A percentile compares a stretch with the other conserved stretches of the same genome.
phyloP scores from a whole-genome alignment of 2,329 filamentous ascomycete genomes.

The Whalleya microplaca region DNA sequence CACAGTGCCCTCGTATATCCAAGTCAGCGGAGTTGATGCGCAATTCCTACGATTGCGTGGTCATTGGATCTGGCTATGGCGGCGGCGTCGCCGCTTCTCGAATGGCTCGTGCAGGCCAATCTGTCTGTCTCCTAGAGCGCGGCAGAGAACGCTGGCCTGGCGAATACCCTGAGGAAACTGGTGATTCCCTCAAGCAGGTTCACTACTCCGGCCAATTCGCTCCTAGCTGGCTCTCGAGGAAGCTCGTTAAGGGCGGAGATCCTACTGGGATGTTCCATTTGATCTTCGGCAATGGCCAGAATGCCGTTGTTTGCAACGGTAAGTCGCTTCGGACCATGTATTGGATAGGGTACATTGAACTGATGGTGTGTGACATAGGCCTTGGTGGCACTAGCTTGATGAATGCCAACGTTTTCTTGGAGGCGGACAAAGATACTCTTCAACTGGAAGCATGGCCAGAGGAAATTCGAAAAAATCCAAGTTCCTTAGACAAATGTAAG shows the following conservation, averaged over 20 bases:
- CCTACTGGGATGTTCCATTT: conserved; percentile 67
- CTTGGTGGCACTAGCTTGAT: conserved; percentile 69
- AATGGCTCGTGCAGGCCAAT: conserved; percentile 63
- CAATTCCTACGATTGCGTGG: conserved; percentile 64
- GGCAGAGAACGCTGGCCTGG: conserved; percentile 69
- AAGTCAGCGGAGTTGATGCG: conserved; percentile 61
- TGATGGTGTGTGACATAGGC: conserved; percentile 40
- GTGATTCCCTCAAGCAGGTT: conserved; percentile 54
- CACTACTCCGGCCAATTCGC: conserved; percentile 60
- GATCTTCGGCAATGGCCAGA: conserved; percentile 65
- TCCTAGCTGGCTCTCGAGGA: conserved; percentile 45
- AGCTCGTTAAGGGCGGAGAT: conserved; percentile 52
- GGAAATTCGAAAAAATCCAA: conserved; percentile 52
- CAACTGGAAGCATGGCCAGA: conserved; percentile 60
- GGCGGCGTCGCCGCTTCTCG: conserved; percentile 67
- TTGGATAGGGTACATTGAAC: not conserved
- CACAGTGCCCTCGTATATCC: conserved; percentile 56
- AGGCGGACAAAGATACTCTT: conserved; percentile 59
- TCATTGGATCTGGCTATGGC: conserved; percentile 72
- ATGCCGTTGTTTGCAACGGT: conserved; percentile 64
- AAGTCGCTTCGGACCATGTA: conserved; percentile 23
- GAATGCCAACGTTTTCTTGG: conserved; percentile 69
- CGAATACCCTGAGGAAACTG: conserved; percentile 58
- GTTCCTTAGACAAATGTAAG: conserved; percentile 54
- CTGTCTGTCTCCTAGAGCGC: conserved; percentile 67